Evolutionary conservation across 768 basidiomycete species (phyloP).

Genomic region (Filobasidium wieringae): DNA sequence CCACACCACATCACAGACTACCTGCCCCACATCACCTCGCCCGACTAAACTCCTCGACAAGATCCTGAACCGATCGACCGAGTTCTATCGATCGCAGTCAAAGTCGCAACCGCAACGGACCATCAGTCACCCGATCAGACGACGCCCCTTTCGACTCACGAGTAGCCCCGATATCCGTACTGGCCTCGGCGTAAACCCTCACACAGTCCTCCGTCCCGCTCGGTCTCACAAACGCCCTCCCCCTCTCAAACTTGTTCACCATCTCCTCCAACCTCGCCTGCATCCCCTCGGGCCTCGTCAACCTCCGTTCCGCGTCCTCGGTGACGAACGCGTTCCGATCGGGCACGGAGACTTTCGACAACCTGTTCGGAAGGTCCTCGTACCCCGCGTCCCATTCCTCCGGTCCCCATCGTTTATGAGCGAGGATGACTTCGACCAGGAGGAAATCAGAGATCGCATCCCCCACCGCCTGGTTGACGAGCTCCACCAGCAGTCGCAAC

Average conservation of each 20-base stretch:
- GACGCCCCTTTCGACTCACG: conserved; percentile 47
- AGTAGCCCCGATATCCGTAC: conserved; percentile 59
- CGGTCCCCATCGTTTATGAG: conserved; percentile 67
- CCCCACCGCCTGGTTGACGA: conserved; percentile 97
- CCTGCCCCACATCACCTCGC: no score
- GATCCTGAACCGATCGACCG: no score
- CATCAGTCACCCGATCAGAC: no score
- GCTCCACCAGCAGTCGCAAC: conserved; percentile 59
- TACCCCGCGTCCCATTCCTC: conserved; percentile 90
- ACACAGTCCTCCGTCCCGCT: conserved; percentile 98
- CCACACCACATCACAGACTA: no score
- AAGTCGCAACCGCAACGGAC: no score
- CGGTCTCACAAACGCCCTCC: conserved; percentile 85
- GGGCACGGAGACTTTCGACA: conserved; percentile 81
- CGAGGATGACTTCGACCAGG: conserved; percentile 80
- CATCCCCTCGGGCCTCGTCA: conserved; percentile 65
- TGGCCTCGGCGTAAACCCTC: conserved; percentile 90
- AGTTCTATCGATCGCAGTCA: no score
- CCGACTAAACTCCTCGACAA: no score
- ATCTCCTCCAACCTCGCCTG: conserved; percentile 74
- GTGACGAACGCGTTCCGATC: conserved; percentile 78
- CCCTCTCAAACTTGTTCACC: conserved; percentile 63
- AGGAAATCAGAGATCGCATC: conserved; percentile 94
- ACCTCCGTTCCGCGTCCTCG: conserved; percentile 79
- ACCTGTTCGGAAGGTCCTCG: conserved; percentile 80